A percentile compares a stretch with the other conserved stretches of the same genome.
phyloP scores from a whole-genome alignment of 768 basidiomycete genomes.

The Hygrocybe punicea region DNA sequence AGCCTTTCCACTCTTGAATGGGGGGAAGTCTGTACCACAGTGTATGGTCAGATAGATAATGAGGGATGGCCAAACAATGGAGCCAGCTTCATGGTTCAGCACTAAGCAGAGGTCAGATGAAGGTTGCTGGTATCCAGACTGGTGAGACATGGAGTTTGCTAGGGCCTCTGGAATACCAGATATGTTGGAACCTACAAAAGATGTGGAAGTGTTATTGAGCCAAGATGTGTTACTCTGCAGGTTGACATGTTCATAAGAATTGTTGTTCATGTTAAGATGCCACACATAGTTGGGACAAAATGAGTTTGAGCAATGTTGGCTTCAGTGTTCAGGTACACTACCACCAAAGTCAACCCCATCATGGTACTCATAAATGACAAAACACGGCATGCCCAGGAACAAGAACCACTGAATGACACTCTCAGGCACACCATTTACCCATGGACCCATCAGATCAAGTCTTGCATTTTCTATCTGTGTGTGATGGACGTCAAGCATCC shows the following conservation, averaged over 20 bases:
- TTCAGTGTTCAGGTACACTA: not conserved
- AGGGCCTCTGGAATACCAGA: not conserved
- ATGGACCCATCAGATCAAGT: not conserved
- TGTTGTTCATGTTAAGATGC: not conserved
- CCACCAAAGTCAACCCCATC: not conserved
- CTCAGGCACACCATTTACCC: not conserved
- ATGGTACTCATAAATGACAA: not conserved
- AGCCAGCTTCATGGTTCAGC: not conserved
- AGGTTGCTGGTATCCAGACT: not conserved
- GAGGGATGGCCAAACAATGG: not conserved
- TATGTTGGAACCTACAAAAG: not conserved
- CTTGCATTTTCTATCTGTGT: not conserved
- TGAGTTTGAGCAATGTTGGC: not conserved
- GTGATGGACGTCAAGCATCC: not conserved
- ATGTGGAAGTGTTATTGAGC: not conserved
- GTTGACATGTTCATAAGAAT: not conserved
- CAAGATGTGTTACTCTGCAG: not conserved
- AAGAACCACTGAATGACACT: not conserved
- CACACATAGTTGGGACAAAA: not conserved
- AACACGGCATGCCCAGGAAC: not conserved
- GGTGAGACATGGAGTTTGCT: not conserved
- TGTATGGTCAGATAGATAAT: not conserved
- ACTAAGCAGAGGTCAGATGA: not conserved
- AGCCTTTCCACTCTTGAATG: too few relatives aligned
- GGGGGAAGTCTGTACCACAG: not conserved